phyloP scores from a whole-genome alignment of 148 eudicot species.

The Rheum nobile region DNA sequence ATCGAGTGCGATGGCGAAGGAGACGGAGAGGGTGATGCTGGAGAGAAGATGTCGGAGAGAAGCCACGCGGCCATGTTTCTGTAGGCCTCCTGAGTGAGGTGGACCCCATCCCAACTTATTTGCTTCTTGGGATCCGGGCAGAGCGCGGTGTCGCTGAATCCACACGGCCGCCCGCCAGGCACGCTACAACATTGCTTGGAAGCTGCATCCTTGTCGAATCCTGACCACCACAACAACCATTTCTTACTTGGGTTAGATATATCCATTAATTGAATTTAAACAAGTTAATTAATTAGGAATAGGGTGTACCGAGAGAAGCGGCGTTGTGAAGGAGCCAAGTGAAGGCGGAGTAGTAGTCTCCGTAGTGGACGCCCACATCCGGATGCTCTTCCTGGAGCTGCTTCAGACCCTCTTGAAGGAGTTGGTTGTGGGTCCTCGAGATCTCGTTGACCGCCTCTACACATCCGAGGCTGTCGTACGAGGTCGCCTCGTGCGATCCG shows the following conservation, averaged over 20 bases:
- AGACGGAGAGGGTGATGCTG: not conserved
- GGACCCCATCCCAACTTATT: slow-evolving; percentile 24
- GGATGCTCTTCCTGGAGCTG: slow-evolving; percentile 16
- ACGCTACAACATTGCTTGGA: not conserved
- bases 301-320: slow-evolving; percentile 1
- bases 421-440: slow-evolving; percentile 17
- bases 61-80: slow-evolving; percentile 13
- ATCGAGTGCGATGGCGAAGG: too few species aligned
- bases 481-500: not conserved
- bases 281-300: too few species aligned
- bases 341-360: slow-evolving; percentile 29
- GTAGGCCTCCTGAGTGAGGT: slow-evolving; percentile 28
- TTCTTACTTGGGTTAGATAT: too few species aligned
- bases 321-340: slow-evolving; percentile 7
- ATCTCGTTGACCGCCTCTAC: slow-evolving; percentile 18
- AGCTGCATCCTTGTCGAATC: slow-evolving; percentile 5
- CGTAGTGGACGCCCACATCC: slow-evolving; percentile 22
- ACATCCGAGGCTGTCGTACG: slow-evolving; percentile 24
- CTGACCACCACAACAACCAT: slow-evolving; percentile 9
- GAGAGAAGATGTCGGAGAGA: not conserved
- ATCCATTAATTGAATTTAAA: too few species aligned
- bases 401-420: slow-evolving; percentile 14
- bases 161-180: too few species aligned
- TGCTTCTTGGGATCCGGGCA: not conserved
- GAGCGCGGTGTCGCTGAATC: not conserved